Evolutionary conservation across 495 filamentous ascomycete species (phyloP).

Genomic region (Monascus purpureus): DNA sequence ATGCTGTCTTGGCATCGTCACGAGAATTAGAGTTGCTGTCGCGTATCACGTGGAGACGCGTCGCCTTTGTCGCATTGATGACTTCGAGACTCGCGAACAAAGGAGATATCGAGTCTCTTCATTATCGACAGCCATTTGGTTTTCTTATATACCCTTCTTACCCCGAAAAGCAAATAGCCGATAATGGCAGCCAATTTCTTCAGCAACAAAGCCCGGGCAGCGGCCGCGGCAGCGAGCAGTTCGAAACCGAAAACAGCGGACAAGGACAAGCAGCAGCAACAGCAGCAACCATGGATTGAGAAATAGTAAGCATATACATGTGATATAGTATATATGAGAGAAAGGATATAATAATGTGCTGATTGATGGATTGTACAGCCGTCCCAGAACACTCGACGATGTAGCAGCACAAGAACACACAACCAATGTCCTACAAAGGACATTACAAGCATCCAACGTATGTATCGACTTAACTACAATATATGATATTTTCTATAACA

Average conservation of each 20-base stretch:
- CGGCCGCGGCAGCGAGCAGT: constrained; percentile 47
- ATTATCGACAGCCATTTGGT: too few relatives aligned
- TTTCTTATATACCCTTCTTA: too few relatives aligned
- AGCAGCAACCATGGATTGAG: constrained; percentile 91
- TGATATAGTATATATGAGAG: not conserved
- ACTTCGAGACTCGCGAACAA: too few relatives aligned
- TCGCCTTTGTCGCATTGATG: too few relatives aligned
- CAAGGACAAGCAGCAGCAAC: constrained; percentile 47
- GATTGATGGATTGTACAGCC: constrained; percentile 35
- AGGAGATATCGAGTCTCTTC: too few relatives aligned
- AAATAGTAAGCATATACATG: constrained; percentile 66
- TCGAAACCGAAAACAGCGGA: constrained; percentile 38
- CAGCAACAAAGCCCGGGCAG: constrained; percentile 83
- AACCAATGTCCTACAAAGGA: constrained; percentile 78
- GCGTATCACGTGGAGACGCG: constrained; percentile 32
- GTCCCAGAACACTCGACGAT: constrained; percentile 85
- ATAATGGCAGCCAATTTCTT: constrained; percentile 64
- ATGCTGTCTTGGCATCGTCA: too few relatives aligned
- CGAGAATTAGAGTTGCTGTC: constrained; percentile 1
- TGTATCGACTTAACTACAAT: constrained; percentile 3
- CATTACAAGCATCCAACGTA: constrained; percentile 87
- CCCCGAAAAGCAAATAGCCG: too few relatives aligned
- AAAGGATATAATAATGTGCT: not conserved
- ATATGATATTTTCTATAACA: not conserved
- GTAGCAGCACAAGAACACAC: constrained; percentile 98